Conservation (phyloP, 1,284 basidiomycete species). For the Ustilago loliicola region DNA sequence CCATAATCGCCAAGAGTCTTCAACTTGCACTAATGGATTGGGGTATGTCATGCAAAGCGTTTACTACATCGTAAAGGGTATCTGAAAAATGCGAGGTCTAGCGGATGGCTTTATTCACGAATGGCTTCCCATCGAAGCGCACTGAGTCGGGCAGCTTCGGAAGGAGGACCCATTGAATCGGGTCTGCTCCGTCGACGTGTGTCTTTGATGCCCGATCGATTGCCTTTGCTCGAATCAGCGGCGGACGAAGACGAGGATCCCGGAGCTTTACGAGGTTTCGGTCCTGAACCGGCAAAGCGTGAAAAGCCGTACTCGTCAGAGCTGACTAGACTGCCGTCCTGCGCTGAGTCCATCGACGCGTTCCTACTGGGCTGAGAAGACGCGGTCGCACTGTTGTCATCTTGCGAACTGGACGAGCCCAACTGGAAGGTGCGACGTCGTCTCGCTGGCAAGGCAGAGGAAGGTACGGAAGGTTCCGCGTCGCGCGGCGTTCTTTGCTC, state of each 20-base stretch:
- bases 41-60: slow-evolving; percentile 2
- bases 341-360: slow-evolving; percentile 3
- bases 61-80: slow-evolving; percentile 6
- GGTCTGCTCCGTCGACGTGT: slow-evolving; percentile 34
- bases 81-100: not conserved
- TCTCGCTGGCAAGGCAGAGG: slow-evolving; percentile 30
- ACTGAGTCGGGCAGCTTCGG: slow-evolving; percentile 44
- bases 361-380: not conserved
- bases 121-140: slow-evolving; percentile 49
- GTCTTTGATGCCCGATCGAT: slow-evolving; percentile 38
- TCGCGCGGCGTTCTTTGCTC: slow-evolving; percentile 16
- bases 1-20: not conserved
- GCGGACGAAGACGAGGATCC: slow-evolving; percentile 25
- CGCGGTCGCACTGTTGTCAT: slow-evolving; percentile 5
- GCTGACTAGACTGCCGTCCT: not conserved
- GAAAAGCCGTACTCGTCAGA: slow-evolving; percentile 28
- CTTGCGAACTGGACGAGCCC: slow-evolving; percentile 20
- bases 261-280: slow-evolving; percentile 22
- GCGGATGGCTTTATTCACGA: slow-evolving; percentile 26
- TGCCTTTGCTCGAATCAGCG: slow-evolving; percentile 29
- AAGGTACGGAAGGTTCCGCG: not conserved
- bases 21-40: not conserved
- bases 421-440: slow-evolving; percentile 49
- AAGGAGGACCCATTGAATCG: slow-evolving; percentile 52
- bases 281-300: slow-evolving; percentile 32